Conservation (phyloP, 345 rosid species). For the Passiflora organensis region DNA sequence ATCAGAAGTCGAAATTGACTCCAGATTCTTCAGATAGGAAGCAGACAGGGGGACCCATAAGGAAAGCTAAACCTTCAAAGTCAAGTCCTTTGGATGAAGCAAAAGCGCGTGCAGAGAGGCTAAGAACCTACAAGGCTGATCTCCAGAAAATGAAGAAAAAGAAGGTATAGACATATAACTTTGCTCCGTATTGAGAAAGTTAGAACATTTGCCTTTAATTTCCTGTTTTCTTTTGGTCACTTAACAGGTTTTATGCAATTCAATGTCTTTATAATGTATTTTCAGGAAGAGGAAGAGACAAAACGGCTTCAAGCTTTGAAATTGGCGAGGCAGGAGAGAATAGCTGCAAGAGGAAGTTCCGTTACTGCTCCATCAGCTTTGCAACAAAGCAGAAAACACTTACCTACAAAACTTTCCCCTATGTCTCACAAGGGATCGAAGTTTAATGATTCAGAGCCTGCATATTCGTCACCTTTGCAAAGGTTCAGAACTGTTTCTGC, state of each 20-base stretch:
- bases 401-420: slow-evolving; percentile 58
- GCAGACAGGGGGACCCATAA: slow-evolving; percentile 63
- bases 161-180: slow-evolving; percentile 45
- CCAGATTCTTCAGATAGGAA: slow-evolving; percentile 51
- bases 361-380: slow-evolving; percentile 38
- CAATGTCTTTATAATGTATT: too few relatives aligned
- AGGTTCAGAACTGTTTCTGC: slow-evolving; percentile 47
- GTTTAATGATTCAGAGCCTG: slow-evolving; percentile 77
- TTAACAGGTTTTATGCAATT: too few relatives aligned
- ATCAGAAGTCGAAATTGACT: slow-evolving; percentile 47
- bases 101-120: slow-evolving; percentile 83
- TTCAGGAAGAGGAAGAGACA: slow-evolving; percentile 74
- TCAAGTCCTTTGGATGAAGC: slow-evolving; percentile 90
- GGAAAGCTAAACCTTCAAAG: slow-evolving; percentile 79
- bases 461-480: slow-evolving; percentile 64
- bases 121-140: slow-evolving; percentile 87
- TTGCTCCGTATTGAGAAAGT: slow-evolving; percentile 1
- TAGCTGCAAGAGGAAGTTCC: slow-evolving; percentile 64
- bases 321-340: slow-evolving; percentile 82
- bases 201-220: background rate
- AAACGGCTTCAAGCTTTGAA: slow-evolving; percentile 76
- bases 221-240: too few relatives aligned
- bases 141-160: slow-evolving; percentile 93
- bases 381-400: slow-evolving; percentile 47
- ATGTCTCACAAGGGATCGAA: slow-evolving; percentile 63